phyloP scores from a whole-genome alignment of 352 stramenopile genomes.

The Phytopythium helicoides region DNA sequence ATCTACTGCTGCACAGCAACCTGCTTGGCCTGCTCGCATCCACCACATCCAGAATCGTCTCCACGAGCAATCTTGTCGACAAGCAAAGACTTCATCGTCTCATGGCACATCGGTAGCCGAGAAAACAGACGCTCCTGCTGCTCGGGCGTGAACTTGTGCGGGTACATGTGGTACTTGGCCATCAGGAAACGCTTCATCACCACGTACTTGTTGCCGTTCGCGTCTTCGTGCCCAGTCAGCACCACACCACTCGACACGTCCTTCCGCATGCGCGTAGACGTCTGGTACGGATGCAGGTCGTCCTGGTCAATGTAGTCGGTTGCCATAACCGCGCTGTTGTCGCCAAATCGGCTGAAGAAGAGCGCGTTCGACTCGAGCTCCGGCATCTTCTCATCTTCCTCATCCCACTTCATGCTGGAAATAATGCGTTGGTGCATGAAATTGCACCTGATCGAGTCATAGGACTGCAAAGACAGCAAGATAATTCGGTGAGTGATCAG shows the following conservation, averaged over 20 bases:
- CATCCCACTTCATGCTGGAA: constrained; percentile 67
- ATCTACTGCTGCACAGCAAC: constrained; percentile 2
- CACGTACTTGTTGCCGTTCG: constrained; percentile 58
- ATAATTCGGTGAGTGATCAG: neutral
- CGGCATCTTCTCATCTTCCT: constrained; percentile 43
- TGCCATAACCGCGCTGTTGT: constrained; percentile 61
- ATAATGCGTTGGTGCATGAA: constrained; percentile 82
- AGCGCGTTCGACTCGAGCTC: constrained; percentile 75
- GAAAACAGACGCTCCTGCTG: constrained; percentile 59
- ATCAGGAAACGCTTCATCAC: constrained; percentile 82
- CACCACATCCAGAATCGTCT: neutral
- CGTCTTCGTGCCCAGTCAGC: constrained; percentile 57
- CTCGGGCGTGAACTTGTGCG: constrained; percentile 66
- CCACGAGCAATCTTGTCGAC: constrained; percentile 21
- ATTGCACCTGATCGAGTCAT: constrained; percentile 77
- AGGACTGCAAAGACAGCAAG: constrained; percentile 24
- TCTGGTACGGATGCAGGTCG: constrained; percentile 71
- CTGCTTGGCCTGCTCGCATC: constrained; percentile 3
- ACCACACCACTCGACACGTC: constrained; percentile 73
- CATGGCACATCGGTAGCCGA: constrained; percentile 53
- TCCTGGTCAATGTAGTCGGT: constrained; percentile 81
- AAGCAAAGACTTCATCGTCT: constrained; percentile 64
- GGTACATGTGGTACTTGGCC: constrained; percentile 80
- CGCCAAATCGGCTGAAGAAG: constrained; percentile 60
- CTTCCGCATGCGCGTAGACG: constrained; percentile 71